Base-by-base conservation (phyloP, 2,329 filamentous ascomycete species). In the Zalaria obscura region DNA sequence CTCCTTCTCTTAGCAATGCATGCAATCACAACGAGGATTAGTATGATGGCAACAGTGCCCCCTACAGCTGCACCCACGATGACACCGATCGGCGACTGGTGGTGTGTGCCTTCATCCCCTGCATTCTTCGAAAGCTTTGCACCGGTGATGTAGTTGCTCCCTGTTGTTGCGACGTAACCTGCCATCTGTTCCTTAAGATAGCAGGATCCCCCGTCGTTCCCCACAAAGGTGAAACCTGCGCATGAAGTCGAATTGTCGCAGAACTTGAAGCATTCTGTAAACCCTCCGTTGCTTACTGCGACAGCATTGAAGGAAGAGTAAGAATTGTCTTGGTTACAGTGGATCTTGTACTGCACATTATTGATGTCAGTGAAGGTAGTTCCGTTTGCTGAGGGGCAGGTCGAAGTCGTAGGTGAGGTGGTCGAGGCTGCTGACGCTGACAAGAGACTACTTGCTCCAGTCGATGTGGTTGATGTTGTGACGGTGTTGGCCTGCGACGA, bases 181-280 rank as follows among this genome's bases (percentile, higher is more conserved):
- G 44, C 40, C 32, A 54, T 46, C 3, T 41, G 39, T 5, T 42
- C 38, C 25, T 56, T 55, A 6, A 56, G 40, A 39, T 51, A 55
- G 46, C 55, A 56, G n/a, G 27, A 46, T 3, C 55, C 55, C 18
- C 39, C 42, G 6, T 54, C 49, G 5, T 44, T 34, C 2, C 55
- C 55, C 5, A 50, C 46, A 33, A 48, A 57, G 0, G 52, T 51
- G 44, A 57, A 56, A 4, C 54, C 55, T 3, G 46, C 51, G 33
- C 55, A 56, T 4, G 45, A 43, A 6, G 36, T 34, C 4, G 47
- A 31, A 4, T 34, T 35, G 6, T 53, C 54, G 41, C 55, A 57
- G 6, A 49, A 47, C 4, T 52, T 48, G 42, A 56, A 57, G 41
- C 55, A 57, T 35, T 53, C 44, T 8, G 41, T 45, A 34, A 56